Conservation (phyloP, 345 rosid genomes). For the Raphanus raphanistrum region DNA sequence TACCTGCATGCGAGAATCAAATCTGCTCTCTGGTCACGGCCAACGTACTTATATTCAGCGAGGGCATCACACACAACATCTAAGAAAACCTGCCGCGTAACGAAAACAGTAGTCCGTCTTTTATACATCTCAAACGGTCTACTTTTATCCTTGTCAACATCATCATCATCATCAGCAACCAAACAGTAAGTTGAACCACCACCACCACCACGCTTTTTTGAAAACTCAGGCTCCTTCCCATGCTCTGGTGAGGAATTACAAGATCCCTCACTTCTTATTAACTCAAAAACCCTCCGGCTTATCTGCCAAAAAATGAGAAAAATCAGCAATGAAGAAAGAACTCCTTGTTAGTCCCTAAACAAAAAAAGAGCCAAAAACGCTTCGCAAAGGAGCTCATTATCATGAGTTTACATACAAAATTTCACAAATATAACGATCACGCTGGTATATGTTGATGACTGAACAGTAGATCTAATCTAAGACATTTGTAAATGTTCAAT, state of each 20-base stretch:
- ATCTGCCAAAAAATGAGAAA: slow-evolving; percentile 51
- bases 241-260: slow-evolving; percentile 44
- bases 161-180: slow-evolving; percentile 32
- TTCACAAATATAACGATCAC: background rate
- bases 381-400: too few species aligned
- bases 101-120: slow-evolving; percentile 77
- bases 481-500: slow-evolving; percentile 10
- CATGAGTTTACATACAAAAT: background rate
- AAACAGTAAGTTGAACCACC: slow-evolving; percentile 19
- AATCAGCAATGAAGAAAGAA: background rate
- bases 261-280: slow-evolving; percentile 58
- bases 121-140: slow-evolving; percentile 84
- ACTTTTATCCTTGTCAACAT: slow-evolving; percentile 43
- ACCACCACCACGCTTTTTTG: slow-evolving; percentile 30
- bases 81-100: slow-evolving; percentile 66
- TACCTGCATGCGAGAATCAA: slow-evolving; percentile 97
- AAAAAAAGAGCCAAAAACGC: background rate
- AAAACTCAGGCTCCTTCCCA: slow-evolving; percentile 44
- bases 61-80: slow-evolving; percentile 80
- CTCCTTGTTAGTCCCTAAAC: background rate
- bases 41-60: slow-evolving; percentile 90
- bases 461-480: background rate
- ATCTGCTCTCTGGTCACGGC: slow-evolving; percentile 94
- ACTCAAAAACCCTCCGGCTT: slow-evolving; percentile 78
- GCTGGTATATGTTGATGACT: background rate